A percentile compares a stretch with the other conserved stretches of the same genome.
These are phyloP conservation scores for Saccharomyces hybrid DNA, from an alignment of 1,139 yeast genomes.

Conservation along the genomic window DNA sequence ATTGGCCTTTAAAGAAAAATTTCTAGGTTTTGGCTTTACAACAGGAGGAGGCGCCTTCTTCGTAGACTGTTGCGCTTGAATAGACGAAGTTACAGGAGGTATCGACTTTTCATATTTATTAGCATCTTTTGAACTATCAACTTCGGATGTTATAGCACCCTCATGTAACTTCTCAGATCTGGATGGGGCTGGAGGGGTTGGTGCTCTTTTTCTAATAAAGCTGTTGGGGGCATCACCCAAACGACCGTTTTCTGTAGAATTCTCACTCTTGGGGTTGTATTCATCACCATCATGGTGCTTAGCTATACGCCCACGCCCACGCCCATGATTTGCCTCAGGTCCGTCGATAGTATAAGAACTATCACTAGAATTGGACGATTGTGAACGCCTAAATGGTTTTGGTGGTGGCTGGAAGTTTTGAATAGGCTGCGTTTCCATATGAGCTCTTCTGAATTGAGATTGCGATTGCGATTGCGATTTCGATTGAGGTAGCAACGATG, in stretches of 20 bases:
- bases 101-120: conserved; percentile 1
- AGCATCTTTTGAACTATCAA: neutral
- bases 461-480: neutral
- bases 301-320: neutral
- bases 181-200: conserved; percentile 1
- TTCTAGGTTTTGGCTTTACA: conserved; percentile 24
- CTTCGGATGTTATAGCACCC: neutral
- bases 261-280: neutral
- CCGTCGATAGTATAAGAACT: neutral
- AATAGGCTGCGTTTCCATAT: neutral
- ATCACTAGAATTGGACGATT: neutral
- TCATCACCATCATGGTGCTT: neutral
- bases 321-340: neutral
- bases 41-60: conserved; percentile 19
- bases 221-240: too few species aligned
- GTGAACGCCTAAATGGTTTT: conserved; percentile 9
- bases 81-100: conserved; percentile 3
- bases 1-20: conserved; percentile 5
- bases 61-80: neutral
- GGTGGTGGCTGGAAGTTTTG: conserved; percentile 21
- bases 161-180: conserved; percentile 1
- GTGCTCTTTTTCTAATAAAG: neutral
- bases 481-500: neutral
- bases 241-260: neutral
- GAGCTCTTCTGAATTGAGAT: neutral